A percentile compares a stretch with the other conserved stretches of the same genome.
These are phyloP conservation scores for Phytophthora pisi DNA, from an alignment of 352 stramenopile genomes.

Conservation along the genomic window DNA sequence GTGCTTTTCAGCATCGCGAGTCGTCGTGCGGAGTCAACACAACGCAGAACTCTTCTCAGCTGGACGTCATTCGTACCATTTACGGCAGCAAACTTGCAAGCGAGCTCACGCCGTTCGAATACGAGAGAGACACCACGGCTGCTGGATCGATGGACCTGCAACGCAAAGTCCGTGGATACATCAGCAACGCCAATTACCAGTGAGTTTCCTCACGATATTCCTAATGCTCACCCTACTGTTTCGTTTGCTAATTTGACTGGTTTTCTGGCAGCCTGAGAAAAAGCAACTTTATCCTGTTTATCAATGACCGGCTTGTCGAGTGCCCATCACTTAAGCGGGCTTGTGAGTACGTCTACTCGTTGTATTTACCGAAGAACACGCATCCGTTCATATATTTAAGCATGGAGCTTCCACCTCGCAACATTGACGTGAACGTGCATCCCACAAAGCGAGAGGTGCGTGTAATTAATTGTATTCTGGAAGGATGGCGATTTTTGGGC, in stretches of 20 bases:
- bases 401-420: conserved; percentile 91
- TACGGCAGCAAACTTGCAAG: conserved; percentile 74
- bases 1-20: conserved; percentile 62
- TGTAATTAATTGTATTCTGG: not conserved
- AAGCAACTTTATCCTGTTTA: conserved; percentile 95
- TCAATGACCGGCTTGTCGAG: conserved; percentile 98
- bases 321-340: conserved; percentile 90
- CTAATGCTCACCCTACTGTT: not conserved
- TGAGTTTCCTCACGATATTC: conserved; percentile 29
- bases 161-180: conserved; percentile 50
- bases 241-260: not conserved
- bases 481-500: not conserved
- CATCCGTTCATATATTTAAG: conserved; percentile 98
- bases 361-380: conserved; percentile 93
- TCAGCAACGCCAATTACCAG: conserved; percentile 92
- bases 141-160: conserved; percentile 47
- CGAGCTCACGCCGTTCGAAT: conserved; percentile 64
- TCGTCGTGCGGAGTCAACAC: conserved; percentile 84
- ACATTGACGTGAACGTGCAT: conserved; percentile 99
- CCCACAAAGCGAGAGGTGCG: conserved; percentile 96
- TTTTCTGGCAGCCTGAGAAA: conserved; percentile 65
- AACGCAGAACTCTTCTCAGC: conserved; percentile 57
- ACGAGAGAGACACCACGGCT: conserved; percentile 34
- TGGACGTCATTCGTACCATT: conserved; percentile 77
- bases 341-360: conserved; percentile 94